Evolutionary conservation across 768 basidiomycete genomes (phyloP).

Genomic region (Suillus spraguei): DNA sequence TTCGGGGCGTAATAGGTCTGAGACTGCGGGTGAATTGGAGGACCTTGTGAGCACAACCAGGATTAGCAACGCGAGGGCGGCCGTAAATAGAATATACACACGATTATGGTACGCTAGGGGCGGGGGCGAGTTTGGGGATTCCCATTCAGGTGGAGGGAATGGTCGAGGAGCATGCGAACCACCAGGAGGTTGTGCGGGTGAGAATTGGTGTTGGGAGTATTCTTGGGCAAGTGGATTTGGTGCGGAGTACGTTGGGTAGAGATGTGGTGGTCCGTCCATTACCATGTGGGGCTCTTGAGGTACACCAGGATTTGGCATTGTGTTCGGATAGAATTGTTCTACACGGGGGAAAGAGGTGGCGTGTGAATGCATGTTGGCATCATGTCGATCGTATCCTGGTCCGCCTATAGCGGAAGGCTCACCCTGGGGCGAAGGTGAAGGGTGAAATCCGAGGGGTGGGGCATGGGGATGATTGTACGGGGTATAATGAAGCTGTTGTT

Average conservation of each 20-base stretch:
- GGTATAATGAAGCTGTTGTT: constrained; percentile 8
- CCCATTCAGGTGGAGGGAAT: constrained; percentile 13
- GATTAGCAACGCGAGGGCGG: constrained; percentile 1
- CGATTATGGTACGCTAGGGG: constrained; percentile 35
- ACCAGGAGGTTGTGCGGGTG: constrained; percentile 4
- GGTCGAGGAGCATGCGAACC: constrained; percentile 5
- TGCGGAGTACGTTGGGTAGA: neutral
- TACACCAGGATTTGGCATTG: neutral
- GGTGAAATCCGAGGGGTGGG: neutral
- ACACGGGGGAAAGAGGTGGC: neutral
- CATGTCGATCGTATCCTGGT: neutral
- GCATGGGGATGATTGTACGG: constrained; percentile 1
- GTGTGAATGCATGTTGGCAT: constrained; percentile 2
- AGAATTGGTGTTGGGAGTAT: neutral
- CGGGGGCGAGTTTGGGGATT: constrained; percentile 28
- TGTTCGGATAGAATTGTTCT: constrained; percentile 9
- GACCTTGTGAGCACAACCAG: constrained; percentile 10
- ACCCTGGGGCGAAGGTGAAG: neutral
- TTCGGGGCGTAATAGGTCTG: constrained; percentile 16
- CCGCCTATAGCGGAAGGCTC: constrained; percentile 6
- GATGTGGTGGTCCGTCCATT: neutral
- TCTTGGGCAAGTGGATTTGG: constrained; percentile 5
- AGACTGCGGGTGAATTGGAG: constrained; percentile 15
- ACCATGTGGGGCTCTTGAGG: neutral
- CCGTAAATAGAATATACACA: constrained; percentile 29